Conservation (phyloP, 1,284 basidiomycete genomes). For the Macrocystidia cucumis region DNA sequence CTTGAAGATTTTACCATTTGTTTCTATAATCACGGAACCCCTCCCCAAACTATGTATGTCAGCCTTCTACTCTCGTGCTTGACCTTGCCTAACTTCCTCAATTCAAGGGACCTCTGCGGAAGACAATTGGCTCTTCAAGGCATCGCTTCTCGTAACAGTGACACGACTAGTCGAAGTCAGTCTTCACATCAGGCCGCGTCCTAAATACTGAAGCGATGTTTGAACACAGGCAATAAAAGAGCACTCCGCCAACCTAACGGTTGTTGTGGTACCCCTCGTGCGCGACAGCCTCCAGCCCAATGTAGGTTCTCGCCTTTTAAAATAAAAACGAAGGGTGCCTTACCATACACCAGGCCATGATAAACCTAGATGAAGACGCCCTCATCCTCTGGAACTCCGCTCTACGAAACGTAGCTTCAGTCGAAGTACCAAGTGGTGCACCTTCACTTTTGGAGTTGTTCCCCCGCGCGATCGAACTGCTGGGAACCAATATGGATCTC, state of each 20-base stretch:
- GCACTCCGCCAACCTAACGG: conserved; percentile 46
- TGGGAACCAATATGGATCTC: conserved; percentile 71
- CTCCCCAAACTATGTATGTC: conserved; percentile 72
- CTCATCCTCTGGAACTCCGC: conserved; percentile 71
- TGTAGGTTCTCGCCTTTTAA: conserved; percentile 2
- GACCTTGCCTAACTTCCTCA: conserved; percentile 3
- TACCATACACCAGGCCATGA: conserved; percentile 41
- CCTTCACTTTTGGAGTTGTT: conserved; percentile 63
- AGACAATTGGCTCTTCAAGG: conserved; percentile 77
- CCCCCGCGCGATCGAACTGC: conserved; percentile 51
- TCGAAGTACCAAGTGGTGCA: conserved; percentile 38
- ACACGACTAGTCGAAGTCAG: conserved; percentile 66
- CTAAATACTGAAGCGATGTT: neutral
- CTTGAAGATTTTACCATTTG: conserved; percentile 61
- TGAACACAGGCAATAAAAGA: conserved; percentile 52
- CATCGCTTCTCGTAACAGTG: conserved; percentile 63
- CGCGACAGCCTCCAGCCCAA: conserved; percentile 52
- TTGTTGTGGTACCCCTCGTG: conserved; percentile 67
- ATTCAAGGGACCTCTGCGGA: conserved; percentile 55
- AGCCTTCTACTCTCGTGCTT: conserved; percentile 3
- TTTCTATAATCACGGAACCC: conserved; percentile 56
- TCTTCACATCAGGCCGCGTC: conserved; percentile 4
- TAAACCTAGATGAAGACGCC: conserved; percentile 76
- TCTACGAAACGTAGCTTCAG: conserved; percentile 58
- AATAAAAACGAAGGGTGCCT: no score